Percentiles rank a stretch among this genome's conserved stretches.
phyloP scores from a whole-genome alignment of 495 filamentous ascomycete genomes.

The Neurospora sp. region DNA sequence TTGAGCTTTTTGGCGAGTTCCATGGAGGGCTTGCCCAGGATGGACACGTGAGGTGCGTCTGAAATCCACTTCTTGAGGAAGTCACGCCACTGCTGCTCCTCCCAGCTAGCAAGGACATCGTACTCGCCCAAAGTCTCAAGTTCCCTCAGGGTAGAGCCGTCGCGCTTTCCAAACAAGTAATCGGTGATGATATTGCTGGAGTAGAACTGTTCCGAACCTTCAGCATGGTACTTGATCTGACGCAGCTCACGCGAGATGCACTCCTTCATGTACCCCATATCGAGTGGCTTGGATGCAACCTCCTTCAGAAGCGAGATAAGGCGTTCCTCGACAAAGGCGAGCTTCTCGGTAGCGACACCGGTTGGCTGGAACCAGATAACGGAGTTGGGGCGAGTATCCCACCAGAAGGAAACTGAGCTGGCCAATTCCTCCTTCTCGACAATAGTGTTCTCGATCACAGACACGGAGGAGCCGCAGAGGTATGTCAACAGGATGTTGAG shows the following conservation, averaged over 20 bases:
- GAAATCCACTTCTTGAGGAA: slow-evolving; percentile 79
- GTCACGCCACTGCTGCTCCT: slow-evolving; percentile 67
- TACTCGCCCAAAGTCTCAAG: slow-evolving; percentile 62
- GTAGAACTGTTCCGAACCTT: slow-evolving; percentile 65
- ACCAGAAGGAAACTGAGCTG: slow-evolving; percentile 67
- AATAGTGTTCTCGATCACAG: slow-evolving; percentile 79
- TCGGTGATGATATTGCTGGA: slow-evolving; percentile 77
- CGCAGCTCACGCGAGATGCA: slow-evolving; percentile 71
- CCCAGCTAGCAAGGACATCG: slow-evolving; percentile 70
- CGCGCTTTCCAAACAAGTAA: slow-evolving; percentile 79
- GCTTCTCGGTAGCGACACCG: slow-evolving; percentile 76
- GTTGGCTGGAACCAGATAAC: slow-evolving; percentile 75
- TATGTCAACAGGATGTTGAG: slow-evolving; percentile 72
- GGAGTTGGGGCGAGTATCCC: slow-evolving; percentile 66
- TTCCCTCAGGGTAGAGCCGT: slow-evolving; percentile 68
- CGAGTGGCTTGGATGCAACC: slow-evolving; percentile 65
- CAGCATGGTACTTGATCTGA: slow-evolving; percentile 67
- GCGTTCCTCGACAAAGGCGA: slow-evolving; percentile 71
- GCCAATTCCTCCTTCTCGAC: slow-evolving; percentile 91
- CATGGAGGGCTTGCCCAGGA: slow-evolving; percentile 75
- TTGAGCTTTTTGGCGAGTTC: slow-evolving; percentile 63
- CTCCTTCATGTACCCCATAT: slow-evolving; percentile 82
- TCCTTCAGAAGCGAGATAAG: slow-evolving; percentile 78
- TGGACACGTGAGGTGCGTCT: slow-evolving; percentile 75
- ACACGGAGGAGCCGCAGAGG: slow-evolving; percentile 84